Evolutionary conservation across 768 basidiomycete genomes (phyloP), one percentile per base, ranked within the genome.

Genomic region (Leucosporidium creatinivorum): DNA sequence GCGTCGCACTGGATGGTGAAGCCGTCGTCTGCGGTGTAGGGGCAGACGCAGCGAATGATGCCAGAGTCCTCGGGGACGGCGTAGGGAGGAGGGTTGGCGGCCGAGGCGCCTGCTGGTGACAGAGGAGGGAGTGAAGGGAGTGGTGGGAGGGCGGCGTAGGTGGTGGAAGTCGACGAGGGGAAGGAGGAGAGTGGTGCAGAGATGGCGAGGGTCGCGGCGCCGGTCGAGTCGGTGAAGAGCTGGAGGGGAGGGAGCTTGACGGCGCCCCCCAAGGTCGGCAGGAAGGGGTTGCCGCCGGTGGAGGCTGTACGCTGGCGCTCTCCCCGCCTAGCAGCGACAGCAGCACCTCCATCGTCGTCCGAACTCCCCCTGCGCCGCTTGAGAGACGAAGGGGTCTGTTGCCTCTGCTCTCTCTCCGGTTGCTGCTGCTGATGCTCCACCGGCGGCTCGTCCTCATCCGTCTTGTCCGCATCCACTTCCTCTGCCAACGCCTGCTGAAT

Each of bases 1-100:
- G 80, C 76, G 77, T 93, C 91, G 79, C 91, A 93, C 15, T 87
- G 88, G 69, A 93, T 89, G 15, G 86, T 87, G 77, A 87, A 89
- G 26, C 90, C 90, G 76, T 91, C 89, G 78, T 91, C 91, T 75
- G 85, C 82, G 56, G 81, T 79, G 68, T 84, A 83, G 9, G 85
- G 85, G 77, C 90, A 93, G 67, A 90, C 87, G 76, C 91, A 93
- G 56, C 79, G 79, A 75, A 81, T 75, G 28, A 74, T 54, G 36
- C 74, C 74, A 8, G 66, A 61, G 52, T 73, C 73, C 61, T 72
- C 62, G 31, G 67, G 65, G 36, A 73, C 62, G 39, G 62, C 51
- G 61, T 62, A 66, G 17, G 67, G n/a, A 1, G 66, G 70, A 30
- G 66, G 56, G 0, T 49, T 21, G 17, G 21, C 39, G 3, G 59